Percentiles rank a stretch among this genome's conserved stretches.
Evolutionary conservation across 176 grass and related monocot genomes (phyloP).

Genomic region (Olyra latifolia): DNA sequence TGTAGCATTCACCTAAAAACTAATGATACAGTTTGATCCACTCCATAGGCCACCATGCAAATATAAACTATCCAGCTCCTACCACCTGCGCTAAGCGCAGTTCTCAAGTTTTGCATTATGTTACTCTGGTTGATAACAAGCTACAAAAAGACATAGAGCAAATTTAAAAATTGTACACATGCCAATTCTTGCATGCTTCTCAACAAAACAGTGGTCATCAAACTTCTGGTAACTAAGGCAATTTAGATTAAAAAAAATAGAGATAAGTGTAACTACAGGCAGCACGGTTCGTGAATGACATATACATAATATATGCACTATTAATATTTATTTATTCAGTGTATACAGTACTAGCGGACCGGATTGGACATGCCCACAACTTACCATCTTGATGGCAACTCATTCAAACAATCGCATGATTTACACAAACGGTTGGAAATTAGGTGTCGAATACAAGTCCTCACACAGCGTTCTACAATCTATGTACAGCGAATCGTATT

Average conservation of each 20-base stretch:
- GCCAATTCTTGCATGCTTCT: background rate
- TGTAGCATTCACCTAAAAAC: constrained; percentile 13
- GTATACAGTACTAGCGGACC: background rate
- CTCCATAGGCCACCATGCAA: background rate
- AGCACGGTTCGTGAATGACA: background rate
- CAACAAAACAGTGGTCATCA: background rate
- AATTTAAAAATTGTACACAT: too few species aligned
- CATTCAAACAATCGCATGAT: background rate
- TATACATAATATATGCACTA: too few species aligned
- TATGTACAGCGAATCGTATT: too few species aligned
- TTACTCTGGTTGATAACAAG: too few species aligned
- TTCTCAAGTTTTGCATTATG: too few species aligned
- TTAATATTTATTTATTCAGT: too few species aligned
- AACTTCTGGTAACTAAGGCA: background rate
- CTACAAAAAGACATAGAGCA: too few species aligned
- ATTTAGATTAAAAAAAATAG: background rate
- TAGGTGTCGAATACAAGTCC: background rate
- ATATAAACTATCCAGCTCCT: too few species aligned
- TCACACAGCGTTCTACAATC: background rate
- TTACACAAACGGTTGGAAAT: background rate
- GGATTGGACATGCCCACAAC: background rate
- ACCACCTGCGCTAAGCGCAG: too few species aligned
- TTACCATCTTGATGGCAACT: background rate
- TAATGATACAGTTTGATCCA: background rate
- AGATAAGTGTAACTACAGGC: background rate